phyloP scores from a whole-genome alignment of 352 stramenopile genomes.

The Lagenidium giganteum region DNA sequence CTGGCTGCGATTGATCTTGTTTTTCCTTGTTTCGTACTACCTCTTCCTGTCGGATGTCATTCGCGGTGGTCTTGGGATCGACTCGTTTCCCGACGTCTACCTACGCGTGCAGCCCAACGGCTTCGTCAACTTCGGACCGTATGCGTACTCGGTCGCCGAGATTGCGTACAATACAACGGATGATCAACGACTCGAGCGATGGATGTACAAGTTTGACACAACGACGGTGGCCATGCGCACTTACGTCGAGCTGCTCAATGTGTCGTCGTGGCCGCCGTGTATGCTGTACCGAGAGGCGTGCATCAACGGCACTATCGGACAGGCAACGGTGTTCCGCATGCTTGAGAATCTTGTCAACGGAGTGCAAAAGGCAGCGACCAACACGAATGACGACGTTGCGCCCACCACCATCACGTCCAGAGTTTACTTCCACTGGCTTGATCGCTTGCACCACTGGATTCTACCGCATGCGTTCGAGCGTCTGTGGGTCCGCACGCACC shows the following conservation, averaged over 20 bases:
- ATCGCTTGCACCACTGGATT: conserved; percentile 35
- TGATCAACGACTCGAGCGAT: neutral
- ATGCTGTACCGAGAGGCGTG: neutral
- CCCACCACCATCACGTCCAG: neutral
- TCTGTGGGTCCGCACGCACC: conserved; percentile 1
- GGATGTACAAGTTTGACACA: conserved; percentile 9
- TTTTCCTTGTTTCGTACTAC: conserved; percentile 13
- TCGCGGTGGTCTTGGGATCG: conserved; percentile 2
- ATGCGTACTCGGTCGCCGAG: too few relatives aligned
- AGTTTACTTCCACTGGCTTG: conserved; percentile 21
- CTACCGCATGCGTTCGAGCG: conserved; percentile 18
- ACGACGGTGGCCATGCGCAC: conserved; percentile 6
- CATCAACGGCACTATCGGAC: neutral
- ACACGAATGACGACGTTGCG: neutral
- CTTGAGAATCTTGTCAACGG: neutral
- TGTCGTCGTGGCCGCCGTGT: neutral
- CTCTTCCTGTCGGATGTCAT: conserved; percentile 18
- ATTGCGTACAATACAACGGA: too few relatives aligned
- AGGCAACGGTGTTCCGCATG: conserved; percentile 2
- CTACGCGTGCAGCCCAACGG: neutral
- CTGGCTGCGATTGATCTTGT: too few relatives aligned
- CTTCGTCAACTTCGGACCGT: conserved; percentile 6
- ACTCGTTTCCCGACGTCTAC: conserved; percentile 6
- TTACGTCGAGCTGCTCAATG: neutral
- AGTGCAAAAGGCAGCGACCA: conserved; percentile 1